Evolutionary conservation across 2,329 filamentous ascomycete genomes (phyloP), one percentile per base, ranked within the genome.

Genomic region (Arthrobotrys sphaeroides): DNA sequence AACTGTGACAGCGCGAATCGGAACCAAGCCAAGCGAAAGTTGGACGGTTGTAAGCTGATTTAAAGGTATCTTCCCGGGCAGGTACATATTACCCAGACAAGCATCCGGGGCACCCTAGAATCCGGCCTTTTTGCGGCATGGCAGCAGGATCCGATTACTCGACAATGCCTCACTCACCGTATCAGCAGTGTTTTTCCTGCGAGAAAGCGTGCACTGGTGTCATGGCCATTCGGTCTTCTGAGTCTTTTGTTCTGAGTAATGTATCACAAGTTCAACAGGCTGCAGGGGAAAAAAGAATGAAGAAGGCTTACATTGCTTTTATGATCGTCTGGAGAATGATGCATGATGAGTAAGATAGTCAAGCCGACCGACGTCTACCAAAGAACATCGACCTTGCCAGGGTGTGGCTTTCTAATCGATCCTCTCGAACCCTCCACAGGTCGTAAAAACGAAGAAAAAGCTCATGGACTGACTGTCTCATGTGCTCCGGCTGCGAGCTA

Each of bases 271-370:
- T 16, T 38, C 53, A 53, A 7, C 33, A 20, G 20, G 12, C 18
- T 45, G 33, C 38, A 55, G 20, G 26, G 61, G 3, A 22, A 45
- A 33, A 33, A 40, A 43, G 22, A 40, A 36, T n/a, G 16, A 42
- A 42, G 40, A 38, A 42, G 33, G 59, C 60, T 73, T 65, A 59
- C 57, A 26, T 59, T n/a, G 22, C 60, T 20, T 43, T 51, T 24
- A 36, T 61, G 60, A 65, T 73, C 69, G 60, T 66, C 61, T 4
- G 45, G 28, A 24, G 26, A 36, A 67, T 73, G 60, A 66, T 73
- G 51, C 60, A 65, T 60, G 69, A 66, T 73, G 69, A 73, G 69
- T 73, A 73, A 73, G 69, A 73, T 73, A 49, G n/a, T 51, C 47
- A 40, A 60, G n/a, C n/a, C n/a, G 26, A 22, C 13, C 6, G 38